These are phyloP conservation scores for Neonothopanus nambi DNA, from an alignment of 1,284 basidiomycete species.

Conservation along the genomic window DNA sequence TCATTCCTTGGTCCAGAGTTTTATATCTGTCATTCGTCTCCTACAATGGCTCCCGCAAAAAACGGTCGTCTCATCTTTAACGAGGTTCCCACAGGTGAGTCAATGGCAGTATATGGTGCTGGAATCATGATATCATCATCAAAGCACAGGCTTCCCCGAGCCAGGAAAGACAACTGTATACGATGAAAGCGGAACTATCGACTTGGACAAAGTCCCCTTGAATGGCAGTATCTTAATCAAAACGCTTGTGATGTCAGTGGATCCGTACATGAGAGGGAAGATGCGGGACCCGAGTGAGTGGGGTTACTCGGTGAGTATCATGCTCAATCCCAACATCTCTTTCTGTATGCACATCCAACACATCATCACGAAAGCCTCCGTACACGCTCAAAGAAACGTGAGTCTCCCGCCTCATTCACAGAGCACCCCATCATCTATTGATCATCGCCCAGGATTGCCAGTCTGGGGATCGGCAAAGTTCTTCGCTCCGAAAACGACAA, in stretches of 20 bases:
- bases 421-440: neutral
- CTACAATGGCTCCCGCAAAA: conserved; percentile 32
- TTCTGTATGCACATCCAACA: no score
- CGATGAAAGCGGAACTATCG: conserved; percentile 47
- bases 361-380: no score
- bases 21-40: no score
- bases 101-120: neutral
- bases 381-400: no score
- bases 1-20: no score
- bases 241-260: conserved; percentile 45
- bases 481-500: conserved; percentile 28
- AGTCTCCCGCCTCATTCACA: no score
- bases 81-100: conserved; percentile 31
- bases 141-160: conserved; percentile 43
- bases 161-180: conserved; percentile 50
- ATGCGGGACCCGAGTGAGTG: conserved; percentile 33
- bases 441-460: conserved; percentile 25
- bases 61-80: conserved; percentile 40
- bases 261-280: conserved; percentile 49
- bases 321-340: neutral
- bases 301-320: conserved; percentile 28
- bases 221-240: conserved; percentile 56
- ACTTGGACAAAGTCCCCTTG: conserved; percentile 47
- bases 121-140: neutral
- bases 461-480: conserved; percentile 36